Evolutionary conservation across 345 rosid genomes (phyloP), one percentile per base, ranked within the genome.

Genomic region (Populus simonii): DNA sequence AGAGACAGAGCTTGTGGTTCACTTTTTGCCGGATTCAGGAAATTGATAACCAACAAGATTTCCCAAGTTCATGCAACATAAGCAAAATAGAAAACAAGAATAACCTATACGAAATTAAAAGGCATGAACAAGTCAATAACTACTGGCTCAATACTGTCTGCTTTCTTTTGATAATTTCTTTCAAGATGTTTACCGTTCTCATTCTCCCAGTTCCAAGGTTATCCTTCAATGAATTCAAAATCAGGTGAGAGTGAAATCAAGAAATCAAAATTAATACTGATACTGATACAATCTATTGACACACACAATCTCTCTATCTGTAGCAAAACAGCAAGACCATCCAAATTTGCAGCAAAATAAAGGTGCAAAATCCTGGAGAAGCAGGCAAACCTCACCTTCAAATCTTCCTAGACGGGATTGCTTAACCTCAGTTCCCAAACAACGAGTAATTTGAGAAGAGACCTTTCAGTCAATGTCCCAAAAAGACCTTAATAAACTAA

Each of bases 381-480:
- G 49, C 53, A 12, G 55, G 38, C 16, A 73, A 62, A 16, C 73
- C 73, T 79, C 63, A 71, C 87, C 83, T 78, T 53, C 27, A 76
- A 76, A 67, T 53, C 29, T 20, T 6, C 61, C 38, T 13, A 53
- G 63, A 6, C 29, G 55, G 47, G 27, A 43, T 43, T 41, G 45
- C 45, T 41, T 33, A 74, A 66, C 43, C 68, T 76, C 43, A 66
- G 11, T 49, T 53, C 18, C 38, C 51, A 47, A 47, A 13, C 49
- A 45, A 45, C 11, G 18, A 47, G 51, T 15, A 15, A 47, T 47
- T 4, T 47, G 51, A 13, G 51, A 47, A 47, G 51, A 45, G 51
- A 45, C 51, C 51, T 18, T 47, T 18, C 4, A 47, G 8, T 13
- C 38, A 72, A 49, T 15, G 5, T 72, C 20, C 22, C 38, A 0